Evolutionary conservation across 1,284 basidiomycete species (phyloP).

Genomic region (Austropuccinia psidii): DNA sequence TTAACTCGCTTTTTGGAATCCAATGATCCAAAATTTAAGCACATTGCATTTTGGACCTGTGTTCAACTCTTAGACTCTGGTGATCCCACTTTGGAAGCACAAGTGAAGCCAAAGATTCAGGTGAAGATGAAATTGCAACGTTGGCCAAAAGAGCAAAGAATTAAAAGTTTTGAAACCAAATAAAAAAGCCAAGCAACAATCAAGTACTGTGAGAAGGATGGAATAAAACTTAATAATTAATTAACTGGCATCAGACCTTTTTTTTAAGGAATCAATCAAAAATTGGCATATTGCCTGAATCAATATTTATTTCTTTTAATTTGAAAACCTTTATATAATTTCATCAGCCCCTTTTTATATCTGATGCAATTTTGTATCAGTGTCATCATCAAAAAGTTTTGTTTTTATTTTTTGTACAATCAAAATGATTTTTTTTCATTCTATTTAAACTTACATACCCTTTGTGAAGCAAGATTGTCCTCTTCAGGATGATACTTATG

Average conservation of each 20-base stretch:
- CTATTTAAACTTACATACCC: too few relatives aligned
- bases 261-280: conserved; percentile 63
- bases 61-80: conserved; percentile 92
- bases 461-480: too few relatives aligned
- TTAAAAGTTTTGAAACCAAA: not conserved
- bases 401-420: too few relatives aligned
- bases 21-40: conserved; percentile 97
- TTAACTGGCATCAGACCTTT: not conserved
- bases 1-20: conserved; percentile 87
- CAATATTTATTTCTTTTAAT: conserved; percentile 61
- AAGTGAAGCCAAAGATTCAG: conserved; percentile 58
- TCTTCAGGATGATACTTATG: too few relatives aligned
- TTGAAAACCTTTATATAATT: conserved; percentile 60
- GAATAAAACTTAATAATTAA: not conserved
- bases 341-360: too few relatives aligned
- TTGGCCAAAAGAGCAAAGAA: conserved; percentile 68
- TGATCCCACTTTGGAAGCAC: conserved; percentile 53
- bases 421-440: too few relatives aligned
- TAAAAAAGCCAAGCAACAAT: not conserved
- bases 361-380: too few relatives aligned
- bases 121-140: conserved; percentile 75
- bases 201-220: too few relatives aligned
- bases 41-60: conserved; percentile 97
- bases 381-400: too few relatives aligned
- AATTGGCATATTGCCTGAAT: conserved; percentile 78